Base-by-base conservation (phyloP, 2,329 filamentous ascomycete species). In the Monilinia polystroma region DNA sequence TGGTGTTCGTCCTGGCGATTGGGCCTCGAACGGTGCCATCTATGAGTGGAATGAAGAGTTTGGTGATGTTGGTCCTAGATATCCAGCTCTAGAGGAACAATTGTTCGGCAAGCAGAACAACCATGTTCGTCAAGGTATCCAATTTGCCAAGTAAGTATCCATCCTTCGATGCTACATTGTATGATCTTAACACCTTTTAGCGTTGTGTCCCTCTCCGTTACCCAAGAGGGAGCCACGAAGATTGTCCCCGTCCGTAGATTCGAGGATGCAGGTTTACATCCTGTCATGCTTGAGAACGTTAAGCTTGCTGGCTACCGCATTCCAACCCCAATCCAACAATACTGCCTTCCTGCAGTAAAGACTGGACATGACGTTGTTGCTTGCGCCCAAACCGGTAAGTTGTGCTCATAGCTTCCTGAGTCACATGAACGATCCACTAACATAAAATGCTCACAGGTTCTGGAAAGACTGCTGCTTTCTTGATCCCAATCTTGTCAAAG, bases 391-490 rank as follows among this genome's bases (percentile, higher is more conserved):
- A 99, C 95, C 58, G 94, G 94, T 96, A 81, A 78, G 85, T 79
- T 26, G 7, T 43, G 29, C 14, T 12, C 53, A 10, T 41, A 2
- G 35, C 35, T 23, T 14, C 26, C 16, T 14, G 23, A 52, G 29
- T 5, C 16, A 16, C 4, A 56, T 62, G 29, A 43, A 62, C 41
- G 63, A 12, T 52, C 23, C 14, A 20, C 23, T 29, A 20, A 23
- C 14, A 38, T 26, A 7, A n/a, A 5, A 20, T 29, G 41, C 74
- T 69, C 6, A 59, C 62, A 97, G 94, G 95, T 26, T 98, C 94
- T 35, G 95, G 95, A 63, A 99, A 99, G 82, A 99, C 95, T 0
- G 94, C 91, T 0, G 93, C 95, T 0, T 99, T 95, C 75, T 80
- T 99, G 5, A 87, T 97, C 66, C 95, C 95, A 0, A 91, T 96